Conservation (phyloP, 768 basidiomycete genomes). For the Lactifluus pinguis region DNA sequence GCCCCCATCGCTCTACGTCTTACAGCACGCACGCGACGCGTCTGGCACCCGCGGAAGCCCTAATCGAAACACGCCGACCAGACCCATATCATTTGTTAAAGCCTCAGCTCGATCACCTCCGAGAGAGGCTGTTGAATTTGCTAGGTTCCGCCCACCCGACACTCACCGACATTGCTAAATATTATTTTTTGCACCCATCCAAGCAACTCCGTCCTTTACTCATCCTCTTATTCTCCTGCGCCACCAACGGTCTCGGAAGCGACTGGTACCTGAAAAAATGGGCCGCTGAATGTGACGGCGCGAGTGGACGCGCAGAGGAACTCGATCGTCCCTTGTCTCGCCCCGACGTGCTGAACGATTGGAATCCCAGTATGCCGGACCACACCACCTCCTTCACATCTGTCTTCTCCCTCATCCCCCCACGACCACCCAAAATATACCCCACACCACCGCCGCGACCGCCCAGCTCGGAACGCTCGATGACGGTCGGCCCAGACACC, state of each 20-base stretch:
- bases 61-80: conserved; percentile 23
- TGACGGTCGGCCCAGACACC: conserved; percentile 25
- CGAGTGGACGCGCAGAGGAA: conserved; percentile 44
- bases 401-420: conserved; percentile 41
- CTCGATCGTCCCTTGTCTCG: conserved; percentile 74
- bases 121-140: conserved; percentile 61
- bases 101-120: conserved; percentile 63
- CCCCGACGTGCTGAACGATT: conserved; percentile 81
- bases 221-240: conserved; percentile 82
- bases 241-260: conserved; percentile 82
- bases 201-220: conserved; percentile 87
- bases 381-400: conserved; percentile 57
- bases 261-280: conserved; percentile 52
- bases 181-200: conserved; percentile 84
- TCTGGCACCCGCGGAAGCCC: background rate
- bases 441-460: conserved; percentile 28
- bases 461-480: conserved; percentile 23
- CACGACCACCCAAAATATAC: conserved; percentile 33
- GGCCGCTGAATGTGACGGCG: conserved; percentile 50
- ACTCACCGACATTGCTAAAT: conserved; percentile 79
- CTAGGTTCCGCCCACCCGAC: conserved; percentile 86
- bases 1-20: background rate
- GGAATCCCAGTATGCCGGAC: conserved; percentile 82
- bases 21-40: conserved; percentile 6
- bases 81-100: conserved; percentile 68